A percentile compares a stretch with the other conserved stretches of the same genome.
phyloP scores from a whole-genome alignment of 805 yeast genomes.

The Ogataea dorogensis region DNA sequence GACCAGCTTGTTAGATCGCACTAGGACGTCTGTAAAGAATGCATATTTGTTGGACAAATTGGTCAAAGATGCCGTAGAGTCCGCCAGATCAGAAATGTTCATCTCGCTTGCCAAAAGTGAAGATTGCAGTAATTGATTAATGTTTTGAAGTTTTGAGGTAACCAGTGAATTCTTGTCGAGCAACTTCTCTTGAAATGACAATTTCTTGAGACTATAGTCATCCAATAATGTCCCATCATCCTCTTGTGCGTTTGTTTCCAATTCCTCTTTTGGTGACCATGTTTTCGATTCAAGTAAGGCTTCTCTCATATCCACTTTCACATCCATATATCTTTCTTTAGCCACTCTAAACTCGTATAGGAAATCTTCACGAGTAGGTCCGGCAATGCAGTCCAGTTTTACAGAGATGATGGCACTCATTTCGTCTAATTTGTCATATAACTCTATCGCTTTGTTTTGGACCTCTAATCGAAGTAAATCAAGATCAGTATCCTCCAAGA shows the following conservation, averaged over 20 bases:
- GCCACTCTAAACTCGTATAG: conserved; percentile 14
- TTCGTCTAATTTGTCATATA: conserved; percentile 22
- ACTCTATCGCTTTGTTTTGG: conserved; percentile 17
- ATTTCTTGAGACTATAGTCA: conserved; percentile 27
- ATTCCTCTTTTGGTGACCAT: conserved; percentile 20
- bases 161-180: conserved; percentile 46
- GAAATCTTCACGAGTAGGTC: conserved; percentile 4
- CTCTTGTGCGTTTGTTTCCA: conserved; percentile 1
- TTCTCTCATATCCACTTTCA: conserved; percentile 28
- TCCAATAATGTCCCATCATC: conserved; percentile 24
- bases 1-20: conserved; percentile 45
- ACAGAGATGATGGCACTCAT: conserved; percentile 15
- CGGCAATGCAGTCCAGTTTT: conserved; percentile 11
- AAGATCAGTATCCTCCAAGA: conserved; percentile 9
- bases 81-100: conserved; percentile 46
- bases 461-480: conserved; percentile 16
- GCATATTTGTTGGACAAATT: conserved; percentile 42
- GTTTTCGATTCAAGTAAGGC: conserved; percentile 28
- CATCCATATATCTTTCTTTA: conserved; percentile 26
- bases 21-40: conserved; percentile 40
- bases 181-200: conserved; percentile 40
- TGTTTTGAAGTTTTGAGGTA: conserved; percentile 45
- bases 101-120: conserved; percentile 51
- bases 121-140: conserved; percentile 47
- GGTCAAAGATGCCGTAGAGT: conserved; percentile 43